Evolutionary conservation across 805 yeast species (phyloP), one percentile per base, ranked within the genome.

Genomic region (Sugiyamaella marilandica): DNA sequence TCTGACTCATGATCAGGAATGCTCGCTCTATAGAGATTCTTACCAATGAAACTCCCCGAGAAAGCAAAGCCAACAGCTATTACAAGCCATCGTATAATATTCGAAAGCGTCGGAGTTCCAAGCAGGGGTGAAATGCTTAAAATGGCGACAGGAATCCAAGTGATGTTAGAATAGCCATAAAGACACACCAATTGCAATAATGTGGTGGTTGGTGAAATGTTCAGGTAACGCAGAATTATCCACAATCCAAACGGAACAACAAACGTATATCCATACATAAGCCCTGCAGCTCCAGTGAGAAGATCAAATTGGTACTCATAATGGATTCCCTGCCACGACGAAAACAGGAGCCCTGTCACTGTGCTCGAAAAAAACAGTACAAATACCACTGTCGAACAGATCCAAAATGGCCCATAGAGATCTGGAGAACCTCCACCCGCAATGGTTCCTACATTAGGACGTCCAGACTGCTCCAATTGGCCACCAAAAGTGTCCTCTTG

Each of bases 341-440:
- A 75, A n/a, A 81, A 72, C n/a, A 89, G 61, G 19, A 85, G 63
- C 46, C 83, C 82, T 2, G 87, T 79, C 18, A 87, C 77, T 0
- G 95, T 84, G 34, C 85, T 79, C 44, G 90, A 78, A 53, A 89
- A 82, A 69, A 90, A 90, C 65, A 87, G 74, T 32, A 84, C 72
- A 58, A 87, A 80, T 0, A 87, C 81, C 47, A 88, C 79, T 0
- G 96, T 85, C 0, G 90, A 89, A 10, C 92, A 86, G 43, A 91
- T 82, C 98, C 98, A 91, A 16, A 89, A 73, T 7, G 95, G 85
- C 0, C 97, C 97, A 66, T 89, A 92, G 50, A 91, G 70, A 62
- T 91, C 98, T 2, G 84, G 80, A 50, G 58, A 53, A 13, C 74
- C 73, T 37, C 74, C 74, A 45, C 74, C 73, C 59, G 73, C 59